Percentiles rank a stretch among this genome's conserved stretches.
These are phyloP conservation scores for Verbena officinalis DNA, from an alignment of 257 asterid genomes.

Conservation along the genomic window DNA sequence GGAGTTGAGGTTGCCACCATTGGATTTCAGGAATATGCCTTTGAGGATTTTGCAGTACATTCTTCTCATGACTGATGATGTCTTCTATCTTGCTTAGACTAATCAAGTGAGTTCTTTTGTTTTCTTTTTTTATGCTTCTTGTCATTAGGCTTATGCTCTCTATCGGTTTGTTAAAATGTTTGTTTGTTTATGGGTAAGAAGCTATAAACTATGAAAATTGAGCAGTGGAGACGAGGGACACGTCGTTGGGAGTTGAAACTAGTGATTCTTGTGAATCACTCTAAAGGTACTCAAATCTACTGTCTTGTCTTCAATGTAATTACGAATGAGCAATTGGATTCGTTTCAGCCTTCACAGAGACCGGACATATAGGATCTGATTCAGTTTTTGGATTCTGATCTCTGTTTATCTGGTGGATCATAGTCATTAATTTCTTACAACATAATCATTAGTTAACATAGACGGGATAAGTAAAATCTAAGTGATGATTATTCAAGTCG, in stretches of 20 bases:
- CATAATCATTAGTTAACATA: neutral
- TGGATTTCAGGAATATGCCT: constrained; percentile 59
- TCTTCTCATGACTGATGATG: constrained; percentile 67
- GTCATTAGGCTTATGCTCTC: too few relatives aligned
- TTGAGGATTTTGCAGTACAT: constrained; percentile 72
- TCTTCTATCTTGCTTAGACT: constrained; percentile 57
- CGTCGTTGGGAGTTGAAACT: neutral
- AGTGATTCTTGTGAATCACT: neutral
- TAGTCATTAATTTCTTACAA: neutral
- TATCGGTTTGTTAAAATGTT: neutral
- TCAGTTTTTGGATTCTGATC: neutral
- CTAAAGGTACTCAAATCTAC: neutral
- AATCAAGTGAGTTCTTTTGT: constrained; percentile 35
- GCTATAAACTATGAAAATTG: neutral
- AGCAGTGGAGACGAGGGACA: neutral
- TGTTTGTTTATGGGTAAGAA: constrained; percentile 16
- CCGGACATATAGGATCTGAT: neutral
- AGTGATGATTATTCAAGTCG: neutral
- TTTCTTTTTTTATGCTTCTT: neutral
- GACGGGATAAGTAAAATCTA: neutral
- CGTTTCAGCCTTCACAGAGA: neutral
- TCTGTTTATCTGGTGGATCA: neutral
- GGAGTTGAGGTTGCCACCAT: constrained; percentile 56
- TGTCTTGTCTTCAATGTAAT: neutral
- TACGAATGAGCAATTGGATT: too few relatives aligned